Percentiles rank a stretch among this genome's conserved stretches.
These are phyloP conservation scores for Talaromyces adpressus DNA, from an alignment of 495 filamentous ascomycete genomes.

Conservation along the genomic window DNA sequence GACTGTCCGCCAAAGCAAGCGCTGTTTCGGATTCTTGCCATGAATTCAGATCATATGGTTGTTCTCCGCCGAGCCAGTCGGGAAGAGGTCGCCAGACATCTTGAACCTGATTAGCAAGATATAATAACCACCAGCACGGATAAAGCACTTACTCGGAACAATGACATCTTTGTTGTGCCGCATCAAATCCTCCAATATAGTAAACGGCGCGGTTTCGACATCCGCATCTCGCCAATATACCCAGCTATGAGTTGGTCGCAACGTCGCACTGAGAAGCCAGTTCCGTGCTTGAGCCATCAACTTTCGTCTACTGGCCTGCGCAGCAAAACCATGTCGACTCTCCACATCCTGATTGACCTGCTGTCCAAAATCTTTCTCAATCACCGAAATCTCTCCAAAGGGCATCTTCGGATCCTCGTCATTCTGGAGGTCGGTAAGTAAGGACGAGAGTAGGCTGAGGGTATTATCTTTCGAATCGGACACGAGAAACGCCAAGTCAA, in stretches of 20 bases:
- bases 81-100: slow-evolving; percentile 98
- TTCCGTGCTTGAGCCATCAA: slow-evolving; percentile 97
- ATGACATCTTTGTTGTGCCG: slow-evolving; percentile 98
- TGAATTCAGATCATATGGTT: slow-evolving; percentile 97
- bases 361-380: slow-evolving; percentile 99
- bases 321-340: slow-evolving; percentile 94
- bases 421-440: slow-evolving; percentile 74
- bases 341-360: slow-evolving; percentile 97
- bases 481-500: slow-evolving; percentile 94
- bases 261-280: slow-evolving; percentile 90
- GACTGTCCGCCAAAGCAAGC: slow-evolving; percentile 82
- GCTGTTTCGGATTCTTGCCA: slow-evolving; percentile 99
- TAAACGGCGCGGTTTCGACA: slow-evolving; percentile 92
- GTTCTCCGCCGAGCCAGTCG: slow-evolving; percentile 98
- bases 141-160: slow-evolving; percentile 74
- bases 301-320: slow-evolving; percentile 88
- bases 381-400: slow-evolving; percentile 96
- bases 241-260: slow-evolving; percentile 95
- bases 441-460: slow-evolving; percentile 61
- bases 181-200: slow-evolving; percentile 97
- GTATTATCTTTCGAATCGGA: slow-evolving; percentile 96
- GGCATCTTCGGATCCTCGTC: slow-evolving; percentile 66
- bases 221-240: slow-evolving; percentile 99
- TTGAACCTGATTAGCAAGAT: slow-evolving; percentile 20
- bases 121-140: too few species aligned